These are phyloP conservation scores for Boletus subparvulus DNA, from an alignment of 768 basidiomycete species.

Conservation along the genomic window DNA sequence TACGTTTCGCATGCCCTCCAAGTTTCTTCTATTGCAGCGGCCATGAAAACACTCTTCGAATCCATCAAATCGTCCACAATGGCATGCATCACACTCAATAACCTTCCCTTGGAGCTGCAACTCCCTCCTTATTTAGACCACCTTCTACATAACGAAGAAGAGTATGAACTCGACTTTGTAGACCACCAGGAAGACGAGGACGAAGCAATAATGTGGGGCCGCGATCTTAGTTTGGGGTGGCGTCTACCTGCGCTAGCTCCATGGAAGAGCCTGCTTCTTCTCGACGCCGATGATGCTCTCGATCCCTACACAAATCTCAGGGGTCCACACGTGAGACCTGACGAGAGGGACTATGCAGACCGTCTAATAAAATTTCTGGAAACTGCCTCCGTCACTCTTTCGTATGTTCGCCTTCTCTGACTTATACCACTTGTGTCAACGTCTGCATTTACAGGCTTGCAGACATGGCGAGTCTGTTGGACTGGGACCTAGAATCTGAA, in stretches of 20 bases:
- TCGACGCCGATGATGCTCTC: conserved; percentile 58
- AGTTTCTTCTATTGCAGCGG: conserved; percentile 67
- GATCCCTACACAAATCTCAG: conserved; percentile 61
- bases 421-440: not conserved
- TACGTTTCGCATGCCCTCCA: conserved; percentile 60
- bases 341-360: conserved; percentile 67
- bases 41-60: conserved; percentile 80
- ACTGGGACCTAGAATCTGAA: conserved; percentile 81
- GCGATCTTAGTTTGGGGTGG: conserved; percentile 70
- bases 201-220: conserved; percentile 58
- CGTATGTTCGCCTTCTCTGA: conserved; percentile 47
- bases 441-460: conserved; percentile 49
- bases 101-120: conserved; percentile 81
- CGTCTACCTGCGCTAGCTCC: conserved; percentile 71
- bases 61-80: conserved; percentile 74
- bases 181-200: conserved; percentile 54
- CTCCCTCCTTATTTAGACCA: conserved; percentile 79
- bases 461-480: conserved; percentile 76
- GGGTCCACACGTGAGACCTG: conserved; percentile 57
- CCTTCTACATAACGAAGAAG: conserved; percentile 65
- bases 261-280: conserved; percentile 87
- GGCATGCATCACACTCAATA: conserved; percentile 75
- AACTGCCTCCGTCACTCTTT: conserved; percentile 68
- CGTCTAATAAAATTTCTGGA: conserved; percentile 75
- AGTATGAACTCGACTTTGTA: conserved; percentile 51